Evolutionary conservation across 768 basidiomycete genomes (phyloP).

Genomic region (Coprinellus aureogranulatus): DNA sequence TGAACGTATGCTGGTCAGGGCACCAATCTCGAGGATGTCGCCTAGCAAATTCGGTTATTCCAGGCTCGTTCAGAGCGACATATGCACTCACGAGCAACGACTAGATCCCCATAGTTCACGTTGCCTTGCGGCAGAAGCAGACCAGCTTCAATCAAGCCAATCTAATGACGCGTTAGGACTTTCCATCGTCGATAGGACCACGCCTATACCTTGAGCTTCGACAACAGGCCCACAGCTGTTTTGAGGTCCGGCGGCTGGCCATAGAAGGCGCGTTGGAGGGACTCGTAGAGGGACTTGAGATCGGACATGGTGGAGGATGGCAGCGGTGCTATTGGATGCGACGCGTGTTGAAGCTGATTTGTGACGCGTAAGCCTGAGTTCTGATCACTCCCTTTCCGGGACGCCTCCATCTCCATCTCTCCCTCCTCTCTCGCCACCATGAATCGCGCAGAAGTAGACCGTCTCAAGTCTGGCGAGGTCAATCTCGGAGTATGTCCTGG

Average conservation of each 20-base stretch:
- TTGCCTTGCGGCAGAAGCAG: slow-evolving; percentile 71
- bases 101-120: slow-evolving; percentile 63
- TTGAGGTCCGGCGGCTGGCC: slow-evolving; percentile 65
- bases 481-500: slow-evolving; percentile 81
- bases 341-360: slow-evolving; percentile 12
- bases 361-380: slow-evolving; percentile 52
- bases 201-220: slow-evolving; percentile 67
- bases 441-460: slow-evolving; percentile 77
- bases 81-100: slow-evolving; percentile 62
- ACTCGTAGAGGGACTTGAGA: slow-evolving; percentile 60
- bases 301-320: slow-evolving; percentile 45
- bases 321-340: slow-evolving; percentile 12
- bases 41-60: slow-evolving; percentile 43
- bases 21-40: slow-evolving; percentile 93
- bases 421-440: slow-evolving; percentile 31
- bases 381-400: slow-evolving; percentile 27
- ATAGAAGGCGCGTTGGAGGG: slow-evolving; percentile 66
- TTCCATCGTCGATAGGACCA: not conserved
- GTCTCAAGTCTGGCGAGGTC: slow-evolving; percentile 91
- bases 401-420: slow-evolving; percentile 17
- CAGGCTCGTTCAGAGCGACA: not conserved
- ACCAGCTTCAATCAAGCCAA: slow-evolving; percentile 74
- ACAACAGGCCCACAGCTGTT: slow-evolving; percentile 59
- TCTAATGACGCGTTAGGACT: slow-evolving; percentile 39
- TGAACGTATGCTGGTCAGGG: slow-evolving; percentile 87